Evolutionary conservation across 2,329 filamentous ascomycete genomes (phyloP).

Genomic region (Cordyceps cicadae): DNA sequence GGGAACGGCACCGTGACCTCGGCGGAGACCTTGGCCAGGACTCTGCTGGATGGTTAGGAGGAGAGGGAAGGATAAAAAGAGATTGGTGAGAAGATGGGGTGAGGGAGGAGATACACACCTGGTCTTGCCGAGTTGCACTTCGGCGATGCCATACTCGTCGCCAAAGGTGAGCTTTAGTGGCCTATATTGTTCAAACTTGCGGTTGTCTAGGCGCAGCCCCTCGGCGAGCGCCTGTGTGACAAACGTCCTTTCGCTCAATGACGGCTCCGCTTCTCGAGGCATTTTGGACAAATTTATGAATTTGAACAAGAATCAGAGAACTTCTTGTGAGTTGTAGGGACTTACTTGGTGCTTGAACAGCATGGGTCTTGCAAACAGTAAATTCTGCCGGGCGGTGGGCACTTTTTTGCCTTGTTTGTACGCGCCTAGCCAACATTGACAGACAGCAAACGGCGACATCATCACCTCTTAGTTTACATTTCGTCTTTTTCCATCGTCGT

Average conservation of each 20-base stretch:
- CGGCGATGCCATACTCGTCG: slow-evolving; percentile 82
- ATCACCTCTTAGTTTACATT: neutral
- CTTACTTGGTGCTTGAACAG: neutral
- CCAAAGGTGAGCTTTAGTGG: slow-evolving; percentile 72
- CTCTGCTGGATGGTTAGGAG: slow-evolving; percentile 38
- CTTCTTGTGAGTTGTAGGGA: neutral
- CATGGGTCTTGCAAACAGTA: slow-evolving; percentile 15
- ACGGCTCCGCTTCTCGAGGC: slow-evolving; percentile 89
- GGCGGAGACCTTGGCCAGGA: slow-evolving; percentile 77
- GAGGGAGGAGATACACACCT: slow-evolving; percentile 44
- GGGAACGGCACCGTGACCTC: slow-evolving; percentile 78
- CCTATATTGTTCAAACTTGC: slow-evolving; percentile 72
- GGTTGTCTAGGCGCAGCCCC: slow-evolving; percentile 75
- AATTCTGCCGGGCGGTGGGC: slow-evolving; percentile 45
- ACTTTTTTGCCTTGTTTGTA: neutral
- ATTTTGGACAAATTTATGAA: slow-evolving; percentile 40
- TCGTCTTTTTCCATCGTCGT: neutral
- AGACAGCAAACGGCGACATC: neutral
- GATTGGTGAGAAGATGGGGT: too few relatives aligned
- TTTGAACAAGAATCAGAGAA: neutral
- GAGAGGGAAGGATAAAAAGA: too few relatives aligned
- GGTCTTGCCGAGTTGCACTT: slow-evolving; percentile 83
- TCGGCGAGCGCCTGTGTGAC: slow-evolving; percentile 74
- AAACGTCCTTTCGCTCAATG: slow-evolving; percentile 80
- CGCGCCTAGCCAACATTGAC: neutral